Conservation (phyloP, 371 early-diverging fungal genomes). For the Mucor saturninus region DNA sequence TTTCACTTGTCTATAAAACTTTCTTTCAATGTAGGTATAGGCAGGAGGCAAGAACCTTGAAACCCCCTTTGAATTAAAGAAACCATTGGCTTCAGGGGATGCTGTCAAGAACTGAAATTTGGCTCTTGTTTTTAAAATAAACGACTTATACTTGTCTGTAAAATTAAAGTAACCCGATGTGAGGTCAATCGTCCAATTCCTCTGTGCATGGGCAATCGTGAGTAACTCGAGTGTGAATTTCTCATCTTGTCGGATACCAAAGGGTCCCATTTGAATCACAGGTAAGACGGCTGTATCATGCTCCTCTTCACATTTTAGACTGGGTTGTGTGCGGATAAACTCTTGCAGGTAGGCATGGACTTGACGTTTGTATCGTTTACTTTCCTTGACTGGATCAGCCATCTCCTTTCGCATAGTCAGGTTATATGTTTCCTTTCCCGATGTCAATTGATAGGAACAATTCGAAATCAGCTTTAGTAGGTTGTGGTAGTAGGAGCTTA, state of each 20-base stretch:
- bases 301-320: background rate
- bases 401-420: conserved; percentile 35
- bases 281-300: conserved; percentile 54
- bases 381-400: conserved; percentile 72
- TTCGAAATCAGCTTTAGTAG: conserved; percentile 65
- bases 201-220: conserved; percentile 43
- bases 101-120: conserved; percentile 78
- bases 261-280: conserved; percentile 86
- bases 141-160: conserved; percentile 65
- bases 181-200: conserved; percentile 62
- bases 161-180: conserved; percentile 97
- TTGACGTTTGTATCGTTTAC: conserved; percentile 59
- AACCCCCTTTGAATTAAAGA: conserved; percentile 85
- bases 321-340: conserved; percentile 48
- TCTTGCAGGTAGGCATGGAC: conserved; percentile 54
- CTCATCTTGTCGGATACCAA: conserved; percentile 84
- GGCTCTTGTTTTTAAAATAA: conserved; percentile 63
- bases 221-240: conserved; percentile 64
- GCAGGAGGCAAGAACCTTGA: conserved; percentile 88
- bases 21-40: conserved; percentile 80
- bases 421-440: conserved; percentile 13
- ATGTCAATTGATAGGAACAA: conserved; percentile 69
- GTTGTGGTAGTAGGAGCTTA: conserved; percentile 74
- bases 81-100: conserved; percentile 95
- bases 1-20: conserved; percentile 59